A percentile compares a stretch with the other conserved stretches of the same genome.
phyloP scores from a whole-genome alignment of 768 basidiomycete species.

The Plicaturopsis crispa region DNA sequence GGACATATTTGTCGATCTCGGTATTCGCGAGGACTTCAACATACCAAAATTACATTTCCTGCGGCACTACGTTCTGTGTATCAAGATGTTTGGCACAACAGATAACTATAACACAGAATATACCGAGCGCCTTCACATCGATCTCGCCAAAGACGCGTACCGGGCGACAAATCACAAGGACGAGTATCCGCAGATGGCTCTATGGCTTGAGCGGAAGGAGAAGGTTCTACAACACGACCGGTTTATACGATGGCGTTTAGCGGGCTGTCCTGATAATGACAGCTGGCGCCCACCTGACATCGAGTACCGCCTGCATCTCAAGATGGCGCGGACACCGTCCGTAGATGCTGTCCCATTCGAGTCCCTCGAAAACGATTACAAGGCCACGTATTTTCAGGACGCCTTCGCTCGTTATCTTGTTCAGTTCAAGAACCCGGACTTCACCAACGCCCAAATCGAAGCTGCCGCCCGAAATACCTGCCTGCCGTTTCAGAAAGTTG shows the following conservation, averaged over 20 bases:
- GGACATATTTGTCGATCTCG: constrained; percentile 24
- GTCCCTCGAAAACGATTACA: constrained; percentile 13
- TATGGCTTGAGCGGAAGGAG: constrained; percentile 26
- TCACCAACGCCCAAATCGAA: constrained; percentile 12
- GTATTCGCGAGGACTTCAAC: constrained; percentile 26
- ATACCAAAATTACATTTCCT: constrained; percentile 35
- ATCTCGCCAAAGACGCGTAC: constrained; percentile 30
- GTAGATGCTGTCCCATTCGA: constrained; percentile 16
- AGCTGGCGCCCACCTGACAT: constrained; percentile 6
- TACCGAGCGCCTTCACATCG: constrained; percentile 33
- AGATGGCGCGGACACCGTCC: constrained; percentile 19
- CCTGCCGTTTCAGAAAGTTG: constrained; percentile 16
- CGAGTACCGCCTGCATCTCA: constrained; percentile 4
- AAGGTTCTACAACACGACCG: constrained; percentile 17
- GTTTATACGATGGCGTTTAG: constrained; percentile 16
- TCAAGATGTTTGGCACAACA: constrained; percentile 23
- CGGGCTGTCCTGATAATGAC: background rate
- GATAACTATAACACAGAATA: constrained; percentile 34
- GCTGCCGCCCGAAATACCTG: constrained; percentile 1
- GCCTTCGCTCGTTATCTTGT: constrained; percentile 21
- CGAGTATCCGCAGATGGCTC: constrained; percentile 30
- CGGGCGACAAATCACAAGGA: constrained; percentile 25
- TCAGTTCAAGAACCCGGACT: constrained; percentile 10
- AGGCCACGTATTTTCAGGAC: constrained; percentile 17
- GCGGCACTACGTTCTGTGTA: constrained; percentile 23